A percentile compares a stretch with the other conserved stretches of the same genome.
Conservation (phyloP, 2,329 filamentous ascomycete genomes). For the Diplodia seriata region DNA sequence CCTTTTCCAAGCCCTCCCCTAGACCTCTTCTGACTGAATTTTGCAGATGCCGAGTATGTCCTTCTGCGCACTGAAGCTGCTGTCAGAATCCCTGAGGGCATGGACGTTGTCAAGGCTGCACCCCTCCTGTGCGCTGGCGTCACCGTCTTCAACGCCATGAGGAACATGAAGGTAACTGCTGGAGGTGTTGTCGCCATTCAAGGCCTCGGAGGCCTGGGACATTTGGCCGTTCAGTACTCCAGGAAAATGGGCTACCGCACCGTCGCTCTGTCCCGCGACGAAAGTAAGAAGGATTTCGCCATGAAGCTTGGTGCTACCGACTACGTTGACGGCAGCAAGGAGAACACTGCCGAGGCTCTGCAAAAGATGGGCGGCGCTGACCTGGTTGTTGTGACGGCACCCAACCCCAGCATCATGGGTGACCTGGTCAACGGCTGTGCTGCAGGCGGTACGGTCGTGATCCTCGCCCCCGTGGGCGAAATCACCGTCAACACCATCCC, state of each 20-base stretch:
- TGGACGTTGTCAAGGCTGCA: constrained; percentile 55
- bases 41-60: constrained; percentile 64
- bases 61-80: constrained; percentile 66
- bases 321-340: constrained; percentile 61
- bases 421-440: constrained; percentile 63
- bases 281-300: constrained; percentile 61
- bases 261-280: constrained; percentile 59
- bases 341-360: constrained; percentile 59
- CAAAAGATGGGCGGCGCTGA: constrained; percentile 66
- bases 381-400: constrained; percentile 68
- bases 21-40: not conserved
- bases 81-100: constrained; percentile 57
- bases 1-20: not conserved
- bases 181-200: constrained; percentile 60
- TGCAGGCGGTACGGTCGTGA: constrained; percentile 63
- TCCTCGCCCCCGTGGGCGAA: constrained; percentile 61
- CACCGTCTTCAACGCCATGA: constrained; percentile 61
- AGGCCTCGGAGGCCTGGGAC: constrained; percentile 61
- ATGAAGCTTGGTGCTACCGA: constrained; percentile 63
- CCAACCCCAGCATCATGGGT: constrained; percentile 63
- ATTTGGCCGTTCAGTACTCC: constrained; percentile 61
- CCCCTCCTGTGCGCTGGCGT: constrained; percentile 58
- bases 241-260: constrained; percentile 60
- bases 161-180: constrained; percentile 54
- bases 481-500: constrained; percentile 52